phyloP scores from a whole-genome alignment of 2,329 filamentous ascomycete genomes.

The Colletotrichum liaoningense region DNA sequence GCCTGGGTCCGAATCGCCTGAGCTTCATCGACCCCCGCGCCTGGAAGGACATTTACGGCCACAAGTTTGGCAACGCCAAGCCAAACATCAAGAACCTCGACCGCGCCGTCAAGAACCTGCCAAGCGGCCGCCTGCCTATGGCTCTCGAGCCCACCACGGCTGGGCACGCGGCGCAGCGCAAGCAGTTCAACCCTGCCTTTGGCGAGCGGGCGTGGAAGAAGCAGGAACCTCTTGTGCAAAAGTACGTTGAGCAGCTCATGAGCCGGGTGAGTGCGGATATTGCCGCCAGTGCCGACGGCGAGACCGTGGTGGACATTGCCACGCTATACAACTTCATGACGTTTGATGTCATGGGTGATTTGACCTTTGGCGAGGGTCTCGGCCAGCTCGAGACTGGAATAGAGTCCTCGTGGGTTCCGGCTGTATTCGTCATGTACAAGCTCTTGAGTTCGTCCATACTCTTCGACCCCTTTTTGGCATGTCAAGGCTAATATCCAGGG shows the following conservation, averaged over 20 bases:
- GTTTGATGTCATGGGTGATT: background rate
- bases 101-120: background rate
- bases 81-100: background rate
- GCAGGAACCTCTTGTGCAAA: background rate
- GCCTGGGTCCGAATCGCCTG: conserved; percentile 37
- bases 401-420: background rate
- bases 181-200: background rate
- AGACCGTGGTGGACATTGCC: background rate
- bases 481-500: background rate
- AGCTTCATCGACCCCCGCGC: conserved; percentile 34
- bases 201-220: background rate
- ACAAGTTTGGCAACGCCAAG: background rate
- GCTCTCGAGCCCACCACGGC: background rate
- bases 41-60: conserved; percentile 37
- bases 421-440: background rate
- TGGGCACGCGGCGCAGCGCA: background rate
- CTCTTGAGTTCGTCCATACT: background rate
- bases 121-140: background rate
- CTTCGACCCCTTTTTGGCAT: background rate
- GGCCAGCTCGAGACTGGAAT: background rate
- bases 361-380: background rate
- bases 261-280: background rate
- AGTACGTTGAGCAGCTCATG: background rate
- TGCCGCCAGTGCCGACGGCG: background rate
- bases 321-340: background rate